Evolutionary conservation across 2,329 filamentous ascomycete species (phyloP).

Genomic region (Chaetomium globosum): DNA sequence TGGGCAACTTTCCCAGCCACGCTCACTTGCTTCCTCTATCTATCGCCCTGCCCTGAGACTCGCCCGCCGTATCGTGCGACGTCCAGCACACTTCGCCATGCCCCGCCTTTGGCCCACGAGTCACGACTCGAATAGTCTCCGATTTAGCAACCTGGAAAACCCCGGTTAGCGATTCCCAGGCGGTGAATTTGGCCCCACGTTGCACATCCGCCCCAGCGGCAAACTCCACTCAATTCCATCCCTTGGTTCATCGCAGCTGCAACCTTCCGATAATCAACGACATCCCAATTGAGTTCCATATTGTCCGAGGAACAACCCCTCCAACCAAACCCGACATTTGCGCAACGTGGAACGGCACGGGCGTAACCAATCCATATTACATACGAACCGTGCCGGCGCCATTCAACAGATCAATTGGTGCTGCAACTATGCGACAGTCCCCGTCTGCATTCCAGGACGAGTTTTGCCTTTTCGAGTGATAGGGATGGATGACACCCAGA

Average conservation of each 20-base stretch:
- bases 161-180: constrained; percentile 14
- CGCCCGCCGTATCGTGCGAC: constrained; percentile 6
- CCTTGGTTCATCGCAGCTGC: background rate
- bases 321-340: background rate
- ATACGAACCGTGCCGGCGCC: background rate
- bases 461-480: constrained; percentile 21
- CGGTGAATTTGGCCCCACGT: constrained; percentile 22
- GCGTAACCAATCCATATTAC: background rate
- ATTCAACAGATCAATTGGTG: background rate
- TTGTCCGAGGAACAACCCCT: background rate
- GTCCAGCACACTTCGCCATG: constrained; percentile 7
- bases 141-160: background rate
- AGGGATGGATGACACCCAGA: constrained; percentile 28
- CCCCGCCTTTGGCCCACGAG: background rate
- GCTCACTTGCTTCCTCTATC: background rate
- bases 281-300: background rate
- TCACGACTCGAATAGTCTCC: background rate
- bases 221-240: background rate
- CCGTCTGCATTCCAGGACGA: constrained; percentile 11
- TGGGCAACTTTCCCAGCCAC: constrained; percentile 20
- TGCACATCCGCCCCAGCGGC: background rate
- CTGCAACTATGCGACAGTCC: constrained; percentile 28
- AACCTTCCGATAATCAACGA: background rate
- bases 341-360: background rate
- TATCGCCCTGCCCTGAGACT: background rate